Evolutionary conservation across 2,329 filamentous ascomycete species (phyloP).

Genomic region (Thelonectria discophora): DNA sequence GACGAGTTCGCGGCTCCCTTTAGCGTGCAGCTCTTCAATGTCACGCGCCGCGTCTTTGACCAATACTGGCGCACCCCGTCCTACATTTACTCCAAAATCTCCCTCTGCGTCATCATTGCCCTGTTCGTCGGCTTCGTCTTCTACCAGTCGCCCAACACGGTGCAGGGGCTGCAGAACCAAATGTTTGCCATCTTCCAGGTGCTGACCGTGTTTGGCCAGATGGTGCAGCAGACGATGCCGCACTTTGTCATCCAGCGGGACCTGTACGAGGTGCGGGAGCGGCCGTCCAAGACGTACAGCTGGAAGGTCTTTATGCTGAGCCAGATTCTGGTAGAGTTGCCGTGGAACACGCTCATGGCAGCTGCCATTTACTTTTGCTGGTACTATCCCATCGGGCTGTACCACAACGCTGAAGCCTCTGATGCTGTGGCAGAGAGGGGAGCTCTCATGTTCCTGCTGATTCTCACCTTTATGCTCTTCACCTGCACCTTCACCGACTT

Average conservation of each 20-base stretch:
- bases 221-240: slow-evolving; percentile 74
- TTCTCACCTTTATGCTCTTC: slow-evolving; percentile 71
- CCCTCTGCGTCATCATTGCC: slow-evolving; percentile 32
- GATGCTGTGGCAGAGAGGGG: slow-evolving; percentile 63
- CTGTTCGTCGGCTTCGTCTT: slow-evolving; percentile 70
- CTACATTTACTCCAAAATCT: slow-evolving; percentile 68
- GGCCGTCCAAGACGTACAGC: slow-evolving; percentile 72
- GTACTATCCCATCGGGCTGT: slow-evolving; percentile 75
- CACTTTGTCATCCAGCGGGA: slow-evolving; percentile 74
- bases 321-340: slow-evolving; percentile 74
- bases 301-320: slow-evolving; percentile 73
- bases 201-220: slow-evolving; percentile 72
- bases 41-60: slow-evolving; percentile 49
- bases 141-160: slow-evolving; percentile 62
- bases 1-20: slow-evolving; percentile 47
- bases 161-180: slow-evolving; percentile 75
- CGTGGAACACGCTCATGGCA: slow-evolving; percentile 73
- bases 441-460: slow-evolving; percentile 70
- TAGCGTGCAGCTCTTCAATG: slow-evolving; percentile 44
- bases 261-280: slow-evolving; percentile 74
- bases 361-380: slow-evolving; percentile 72
- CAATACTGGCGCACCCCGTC: slow-evolving; percentile 57
- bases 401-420: slow-evolving; percentile 64
- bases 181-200: slow-evolving; percentile 75
- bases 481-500: slow-evolving; percentile 73